phyloP scores from a whole-genome alignment of 345 rosid species.

The Citrus reticulata region DNA sequence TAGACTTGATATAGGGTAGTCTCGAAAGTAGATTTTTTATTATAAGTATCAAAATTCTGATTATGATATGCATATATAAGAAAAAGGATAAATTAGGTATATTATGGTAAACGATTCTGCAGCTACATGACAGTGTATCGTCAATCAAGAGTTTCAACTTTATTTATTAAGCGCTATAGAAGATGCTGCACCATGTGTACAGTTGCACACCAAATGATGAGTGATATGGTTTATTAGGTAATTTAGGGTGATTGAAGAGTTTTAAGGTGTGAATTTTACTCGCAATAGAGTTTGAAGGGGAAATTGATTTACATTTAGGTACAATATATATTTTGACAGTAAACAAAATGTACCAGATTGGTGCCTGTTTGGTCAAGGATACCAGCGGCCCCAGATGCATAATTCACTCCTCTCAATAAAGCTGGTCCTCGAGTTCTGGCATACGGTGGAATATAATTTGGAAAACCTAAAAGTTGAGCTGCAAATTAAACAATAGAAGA shows the following conservation, averaged over 20 bases:
- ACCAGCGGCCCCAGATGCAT: conserved; percentile 92
- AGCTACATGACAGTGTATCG: background rate
- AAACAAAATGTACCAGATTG: conserved; percentile 50
- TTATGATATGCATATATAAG: too few species aligned
- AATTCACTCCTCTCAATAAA: conserved; percentile 61
- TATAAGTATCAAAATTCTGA: too few species aligned
- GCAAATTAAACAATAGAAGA: conserved; percentile 6
- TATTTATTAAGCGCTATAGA: too few species aligned
- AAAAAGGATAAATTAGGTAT: background rate
- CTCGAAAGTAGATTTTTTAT: too few species aligned
- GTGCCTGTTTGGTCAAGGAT: conserved; percentile 86
- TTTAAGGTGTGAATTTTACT: background rate
- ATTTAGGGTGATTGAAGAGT: too few species aligned
- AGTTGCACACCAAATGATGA: too few species aligned
- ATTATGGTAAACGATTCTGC: too few species aligned
- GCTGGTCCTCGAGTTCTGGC: conserved; percentile 55
- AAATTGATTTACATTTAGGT: too few species aligned
- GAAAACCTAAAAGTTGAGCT: conserved; percentile 79
- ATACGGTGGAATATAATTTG: conserved; percentile 53
- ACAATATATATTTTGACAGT: background rate
- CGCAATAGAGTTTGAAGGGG: background rate
- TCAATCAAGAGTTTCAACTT: background rate
- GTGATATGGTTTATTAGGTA: background rate
- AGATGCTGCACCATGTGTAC: too few species aligned
- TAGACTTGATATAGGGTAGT: too few species aligned